Evolutionary conservation across 495 filamentous ascomycete genomes (phyloP), one percentile per base, ranked within the genome.

Genomic region (Penicillium mononematosum): DNA sequence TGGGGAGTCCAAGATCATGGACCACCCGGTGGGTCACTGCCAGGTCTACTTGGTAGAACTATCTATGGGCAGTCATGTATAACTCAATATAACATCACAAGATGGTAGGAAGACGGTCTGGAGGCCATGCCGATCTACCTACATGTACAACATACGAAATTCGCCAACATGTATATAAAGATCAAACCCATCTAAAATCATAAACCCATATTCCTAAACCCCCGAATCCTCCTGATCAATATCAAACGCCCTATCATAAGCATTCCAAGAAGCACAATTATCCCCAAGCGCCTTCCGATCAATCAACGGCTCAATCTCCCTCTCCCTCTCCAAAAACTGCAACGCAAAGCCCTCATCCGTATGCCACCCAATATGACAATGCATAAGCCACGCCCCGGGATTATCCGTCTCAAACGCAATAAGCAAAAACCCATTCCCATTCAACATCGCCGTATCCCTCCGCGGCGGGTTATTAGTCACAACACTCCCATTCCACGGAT

Each of bases 391-490:
- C 31, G 68, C 73, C 4, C 76, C 78, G 6, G 78, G 78, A 50
- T 73, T 73, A 61, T 75, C 63, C 19, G 78, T 77, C 70, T 78
- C 67, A 63, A 84, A 85, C 25, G 71, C 82, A 5, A 85, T 69
- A 14, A 80, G 75, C 27, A 85, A 49, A 29, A 56, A 50, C 16
- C 51, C 58, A 43, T 50, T 45, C 0, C 63, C 60, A 4, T 75
- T 75, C 0, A 88, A 64, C 55, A 83, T 63, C 4, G 82, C 83
- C 7, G 80, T 78, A 58, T 88, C 85, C 42, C 48, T 32, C 16
- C 52, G 12, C 22, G 52, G 55, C 36, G 46, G 47, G 9, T 45
- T 58, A 22, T 22, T 44, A 61, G 36, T 36, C 8, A 38, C 12
- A 8, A 55, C 52, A 36, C 19, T n/a, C 32, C 49, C 50, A 50